These are phyloP conservation scores for Aspergillus bridgeri DNA, from an alignment of 495 filamentous ascomycete species.

Conservation along the genomic window DNA sequence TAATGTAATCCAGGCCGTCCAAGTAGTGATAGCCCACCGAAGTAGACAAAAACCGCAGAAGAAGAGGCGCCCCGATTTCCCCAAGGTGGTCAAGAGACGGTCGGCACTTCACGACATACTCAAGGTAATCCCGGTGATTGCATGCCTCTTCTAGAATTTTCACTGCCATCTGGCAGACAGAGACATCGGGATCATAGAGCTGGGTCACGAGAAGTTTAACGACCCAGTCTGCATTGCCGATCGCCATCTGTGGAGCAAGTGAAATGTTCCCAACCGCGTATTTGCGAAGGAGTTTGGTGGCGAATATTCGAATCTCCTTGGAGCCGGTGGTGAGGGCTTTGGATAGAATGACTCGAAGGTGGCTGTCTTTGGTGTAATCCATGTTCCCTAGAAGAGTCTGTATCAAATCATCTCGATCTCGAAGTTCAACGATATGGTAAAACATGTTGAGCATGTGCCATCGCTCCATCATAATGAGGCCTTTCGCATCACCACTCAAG, in stretches of 20 bases:
- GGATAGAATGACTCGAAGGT: conserved; percentile 85
- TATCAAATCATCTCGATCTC: conserved; percentile 85
- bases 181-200: conserved; percentile 93
- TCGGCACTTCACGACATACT: conserved; percentile 93
- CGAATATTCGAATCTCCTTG: conserved; percentile 85
- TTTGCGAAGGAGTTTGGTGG: conserved; percentile 78
- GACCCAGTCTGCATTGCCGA: conserved; percentile 78
- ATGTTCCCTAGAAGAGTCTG: conserved; percentile 82
- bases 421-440: conserved; percentile 93
- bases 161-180: conserved; percentile 92
- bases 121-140: conserved; percentile 81
- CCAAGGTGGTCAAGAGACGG: conserved; percentile 95
- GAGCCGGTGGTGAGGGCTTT: conserved; percentile 89
- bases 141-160: conserved; percentile 97
- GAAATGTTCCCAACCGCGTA: conserved; percentile 57
- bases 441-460: conserved; percentile 99
- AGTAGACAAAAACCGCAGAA: conserved; percentile 90
- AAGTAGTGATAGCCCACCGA: conserved; percentile 97
- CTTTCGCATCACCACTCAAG: conserved; percentile 74
- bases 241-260: conserved; percentile 27
- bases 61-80: conserved; percentile 91
- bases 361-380: conserved; percentile 84
- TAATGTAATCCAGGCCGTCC: conserved; percentile 95
- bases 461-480: conserved; percentile 85
- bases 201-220: conserved; percentile 95